phyloP scores from a whole-genome alignment of 2,329 filamentous ascomycete species.

The Trichophyton simii region DNA sequence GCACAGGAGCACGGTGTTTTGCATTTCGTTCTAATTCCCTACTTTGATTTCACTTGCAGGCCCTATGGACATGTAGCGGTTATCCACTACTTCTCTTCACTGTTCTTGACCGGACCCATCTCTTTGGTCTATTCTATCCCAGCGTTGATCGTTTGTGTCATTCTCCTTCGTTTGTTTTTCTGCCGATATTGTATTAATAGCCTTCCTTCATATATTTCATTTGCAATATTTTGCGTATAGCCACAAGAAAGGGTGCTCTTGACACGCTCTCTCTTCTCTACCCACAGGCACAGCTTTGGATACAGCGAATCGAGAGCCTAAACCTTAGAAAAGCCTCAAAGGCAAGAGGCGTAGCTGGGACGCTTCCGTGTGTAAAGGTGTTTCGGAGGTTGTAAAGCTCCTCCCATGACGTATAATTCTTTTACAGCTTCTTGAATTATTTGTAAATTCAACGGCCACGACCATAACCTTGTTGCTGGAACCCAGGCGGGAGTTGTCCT shows the following conservation, averaged over 20 bases:
- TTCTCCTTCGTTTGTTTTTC: not conserved
- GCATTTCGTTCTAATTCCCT: not conserved
- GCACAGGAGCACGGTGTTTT: not conserved
- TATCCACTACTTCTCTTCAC: not conserved
- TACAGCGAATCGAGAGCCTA: not conserved
- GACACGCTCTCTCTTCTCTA: not conserved
- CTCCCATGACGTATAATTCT: not conserved
- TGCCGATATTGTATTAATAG: not conserved
- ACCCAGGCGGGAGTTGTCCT: slow-evolving; percentile 31
- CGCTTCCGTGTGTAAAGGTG: not conserved
- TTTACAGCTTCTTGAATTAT: no score
- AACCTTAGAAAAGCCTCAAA: not conserved
- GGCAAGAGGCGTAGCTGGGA: not conserved
- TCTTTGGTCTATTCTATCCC: not conserved
- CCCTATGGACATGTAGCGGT: not conserved
- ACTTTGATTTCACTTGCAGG: not conserved
- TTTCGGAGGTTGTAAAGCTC: not conserved
- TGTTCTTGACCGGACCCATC: not conserved
- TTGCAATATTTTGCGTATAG: not conserved
- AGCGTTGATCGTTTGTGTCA: not conserved
- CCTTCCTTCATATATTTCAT: not conserved
- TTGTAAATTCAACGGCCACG: slow-evolving; percentile 22
- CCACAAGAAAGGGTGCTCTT: not conserved
- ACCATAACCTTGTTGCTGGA: slow-evolving; percentile 30
- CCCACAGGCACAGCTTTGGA: not conserved